Evolutionary conservation across 768 basidiomycete genomes (phyloP).

Genomic region (Dacryopinax spathularia): DNA sequence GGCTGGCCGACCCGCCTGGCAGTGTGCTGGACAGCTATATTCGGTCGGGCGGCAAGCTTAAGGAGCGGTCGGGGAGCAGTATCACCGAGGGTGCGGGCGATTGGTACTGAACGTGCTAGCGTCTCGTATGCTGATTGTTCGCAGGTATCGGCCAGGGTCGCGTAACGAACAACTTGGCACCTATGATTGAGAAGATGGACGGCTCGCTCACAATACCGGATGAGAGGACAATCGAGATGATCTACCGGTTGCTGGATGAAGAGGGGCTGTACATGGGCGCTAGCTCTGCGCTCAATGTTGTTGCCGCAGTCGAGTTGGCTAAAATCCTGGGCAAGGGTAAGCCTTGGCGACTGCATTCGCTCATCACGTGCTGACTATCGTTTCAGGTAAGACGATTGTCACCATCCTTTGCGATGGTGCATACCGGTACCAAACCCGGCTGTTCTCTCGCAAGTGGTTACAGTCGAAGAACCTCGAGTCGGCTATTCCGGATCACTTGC

Average conservation of each 20-base stretch:
- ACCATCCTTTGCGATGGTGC: constrained; percentile 93
- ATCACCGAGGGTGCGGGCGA: constrained; percentile 67
- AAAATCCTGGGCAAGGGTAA: constrained; percentile 68
- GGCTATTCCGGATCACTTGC: constrained; percentile 68
- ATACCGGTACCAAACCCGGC: constrained; percentile 83
- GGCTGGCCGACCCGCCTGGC: constrained; percentile 95
- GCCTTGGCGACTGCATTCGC: constrained; percentile 3
- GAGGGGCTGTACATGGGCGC: constrained; percentile 94
- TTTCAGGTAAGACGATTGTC: constrained; percentile 60
- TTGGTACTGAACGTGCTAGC: background rate
- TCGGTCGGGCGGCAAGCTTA: constrained; percentile 59
- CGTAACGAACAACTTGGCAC: constrained; percentile 78
- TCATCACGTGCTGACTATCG: background rate
- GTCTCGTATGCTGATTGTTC: background rate
- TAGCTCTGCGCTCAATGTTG: constrained; percentile 86
- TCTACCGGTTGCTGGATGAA: constrained; percentile 79
- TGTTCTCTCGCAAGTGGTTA: constrained; percentile 92
- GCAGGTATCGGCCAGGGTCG: constrained; percentile 94
- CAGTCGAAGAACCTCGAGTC: constrained; percentile 58
- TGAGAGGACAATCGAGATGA: constrained; percentile 78
- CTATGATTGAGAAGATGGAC: constrained; percentile 59
- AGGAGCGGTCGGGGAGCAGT: constrained; percentile 68
- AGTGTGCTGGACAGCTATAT: constrained; percentile 79
- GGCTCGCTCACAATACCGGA: constrained; percentile 83
- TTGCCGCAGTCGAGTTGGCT: constrained; percentile 81